phyloP scores from a whole-genome alignment of 2,329 filamentous ascomycete species.

The Sarocladiaceae sp. region DNA sequence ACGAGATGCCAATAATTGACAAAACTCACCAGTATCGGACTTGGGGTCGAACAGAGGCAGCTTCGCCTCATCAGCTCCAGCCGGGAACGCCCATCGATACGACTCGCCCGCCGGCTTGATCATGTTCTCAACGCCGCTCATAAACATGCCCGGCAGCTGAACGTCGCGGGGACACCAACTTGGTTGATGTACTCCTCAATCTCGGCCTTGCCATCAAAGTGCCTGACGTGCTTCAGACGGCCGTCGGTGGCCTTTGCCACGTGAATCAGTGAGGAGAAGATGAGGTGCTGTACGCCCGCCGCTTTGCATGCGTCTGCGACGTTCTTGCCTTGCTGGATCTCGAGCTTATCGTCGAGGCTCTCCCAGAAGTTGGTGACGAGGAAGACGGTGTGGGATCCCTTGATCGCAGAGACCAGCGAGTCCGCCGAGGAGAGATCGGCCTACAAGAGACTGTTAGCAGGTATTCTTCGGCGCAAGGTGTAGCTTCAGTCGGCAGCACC shows the following conservation, averaged over 20 bases:
- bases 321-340: conserved; percentile 36
- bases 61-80: conserved; percentile 22
- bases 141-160: conserved; percentile 46
- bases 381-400: conserved; percentile 37
- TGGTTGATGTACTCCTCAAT: conserved; percentile 50
- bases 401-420: conserved; percentile 29
- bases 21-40: conserved; percentile 33
- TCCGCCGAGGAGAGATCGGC: conserved; percentile 34
- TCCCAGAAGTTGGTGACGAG: conserved; percentile 35
- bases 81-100: conserved; percentile 22
- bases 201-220: conserved; percentile 52
- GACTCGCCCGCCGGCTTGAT: conserved; percentile 13
- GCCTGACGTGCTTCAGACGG: conserved; percentile 29
- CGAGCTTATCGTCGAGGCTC: conserved; percentile 24
- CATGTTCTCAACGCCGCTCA: conserved; percentile 38
- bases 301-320: conserved; percentile 39
- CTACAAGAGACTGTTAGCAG: conserved; percentile 16
- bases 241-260: conserved; percentile 31
- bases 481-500: not conserved
- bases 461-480: not conserved
- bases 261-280: conserved; percentile 40
- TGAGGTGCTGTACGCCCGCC: conserved; percentile 36
- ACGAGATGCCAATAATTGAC: conserved; percentile 18
- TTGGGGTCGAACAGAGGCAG: conserved; percentile 31
- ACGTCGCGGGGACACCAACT: conserved; percentile 41